Base-by-base conservation (phyloP, 495 filamentous ascomycete species). In the Annulohypoxylon bovei region DNA sequence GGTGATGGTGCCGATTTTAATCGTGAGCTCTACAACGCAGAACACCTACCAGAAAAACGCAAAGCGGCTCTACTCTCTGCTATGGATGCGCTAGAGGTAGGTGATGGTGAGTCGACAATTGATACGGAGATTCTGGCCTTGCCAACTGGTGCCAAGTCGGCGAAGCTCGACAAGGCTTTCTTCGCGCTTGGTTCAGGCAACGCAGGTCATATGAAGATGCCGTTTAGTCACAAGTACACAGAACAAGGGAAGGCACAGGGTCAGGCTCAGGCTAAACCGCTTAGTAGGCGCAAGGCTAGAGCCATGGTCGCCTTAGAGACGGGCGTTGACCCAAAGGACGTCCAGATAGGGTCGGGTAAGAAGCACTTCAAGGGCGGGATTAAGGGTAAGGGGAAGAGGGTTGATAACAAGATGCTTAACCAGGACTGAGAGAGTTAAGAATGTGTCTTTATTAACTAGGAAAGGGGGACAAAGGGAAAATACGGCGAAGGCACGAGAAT, bases 361-460 rank as follows among this genome's bases (percentile, higher is more conserved):
- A 98, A 98, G 82, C 96, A 98, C 79, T 97, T 93, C 80, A 98
- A 98, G 83, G 90, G 85, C 6, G 89, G 90, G 59, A 88, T 74
- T 44, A 87, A 87, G 77, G 80, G 82, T 9, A 89, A 89, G 82
- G 83, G 79, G 65, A 86, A 86, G 73, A 75, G 76, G 46, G 66
- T 77, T 25, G 76, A 76, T 27, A 78, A 76, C 49, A 78, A 78
- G 60, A 73, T 75, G 74, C 30, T 75, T 3, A 55, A 67, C 33
- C 4, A 50, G 23, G 52, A 55, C 16, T 54, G 39, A 49, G 23
- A n/a, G 35, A 3, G 11, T 12, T 44, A 22, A 39, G 18, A 12
- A 12, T 27, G 11, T 6, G 14, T 7, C 30, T 33, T 49, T 6
- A 16, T 44, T 9, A 1, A 12, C 20, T 7, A 22, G 20, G 16